Conservation (phyloP, 2,329 filamentous ascomycete species). For the Raffaelea albimanens region DNA sequence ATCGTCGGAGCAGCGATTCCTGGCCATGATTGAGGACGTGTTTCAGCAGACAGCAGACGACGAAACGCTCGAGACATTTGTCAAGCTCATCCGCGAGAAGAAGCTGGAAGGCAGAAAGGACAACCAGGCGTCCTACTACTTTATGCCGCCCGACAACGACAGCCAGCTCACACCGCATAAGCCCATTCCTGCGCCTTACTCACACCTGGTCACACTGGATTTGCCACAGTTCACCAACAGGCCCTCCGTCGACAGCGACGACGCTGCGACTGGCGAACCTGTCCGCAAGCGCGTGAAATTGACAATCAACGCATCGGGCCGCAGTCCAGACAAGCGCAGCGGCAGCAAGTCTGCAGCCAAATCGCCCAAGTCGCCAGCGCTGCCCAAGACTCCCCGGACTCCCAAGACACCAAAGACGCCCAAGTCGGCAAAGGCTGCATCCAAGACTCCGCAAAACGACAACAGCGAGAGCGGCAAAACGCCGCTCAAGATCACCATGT, state of each 20-base stretch:
- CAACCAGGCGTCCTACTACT: slow-evolving; percentile 43
- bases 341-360: too few species aligned
- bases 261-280: not conserved
- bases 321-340: too few species aligned
- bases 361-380: too few species aligned
- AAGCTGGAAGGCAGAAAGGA: slow-evolving; percentile 49
- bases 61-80: slow-evolving; percentile 42
- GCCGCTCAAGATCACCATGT: not conserved
- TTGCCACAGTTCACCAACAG: slow-evolving; percentile 18
- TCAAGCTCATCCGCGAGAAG: slow-evolving; percentile 38
- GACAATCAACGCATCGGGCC: slow-evolving; percentile 5
- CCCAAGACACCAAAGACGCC: not conserved
- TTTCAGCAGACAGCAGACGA: slow-evolving; percentile 47
- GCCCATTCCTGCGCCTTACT: slow-evolving; percentile 40
- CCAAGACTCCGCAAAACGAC: not conserved
- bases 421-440: slow-evolving; percentile 7
- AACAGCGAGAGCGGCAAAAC: not conserved
- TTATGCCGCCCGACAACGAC: slow-evolving; percentile 37
- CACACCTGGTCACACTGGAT: slow-evolving; percentile 33
- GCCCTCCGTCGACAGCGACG: slow-evolving; percentile 5
- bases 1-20: slow-evolving; percentile 38
- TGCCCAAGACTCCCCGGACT: slow-evolving; percentile 13
- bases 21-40: slow-evolving; percentile 48
- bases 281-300: slow-evolving; percentile 26
- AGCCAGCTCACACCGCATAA: slow-evolving; percentile 32